Conservation (phyloP, 164 flowering plant species). For the Warburgia ugandensis region DNA sequence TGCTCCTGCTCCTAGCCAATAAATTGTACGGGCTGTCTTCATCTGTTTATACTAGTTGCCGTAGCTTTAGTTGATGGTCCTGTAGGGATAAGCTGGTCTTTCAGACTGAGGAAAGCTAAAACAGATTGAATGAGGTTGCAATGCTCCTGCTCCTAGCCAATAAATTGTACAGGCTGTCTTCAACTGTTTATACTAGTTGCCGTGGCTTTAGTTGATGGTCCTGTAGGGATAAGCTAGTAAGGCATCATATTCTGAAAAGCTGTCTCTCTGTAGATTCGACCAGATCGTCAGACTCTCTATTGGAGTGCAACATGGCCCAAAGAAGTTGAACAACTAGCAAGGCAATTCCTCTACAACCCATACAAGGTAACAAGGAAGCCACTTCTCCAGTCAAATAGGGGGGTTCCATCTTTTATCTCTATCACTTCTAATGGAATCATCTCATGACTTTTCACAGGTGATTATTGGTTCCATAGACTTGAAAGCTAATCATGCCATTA, state of each 20-base stretch:
- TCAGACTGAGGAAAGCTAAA: too few relatives aligned
- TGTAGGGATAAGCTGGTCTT: too few relatives aligned
- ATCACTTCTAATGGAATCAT: background rate
- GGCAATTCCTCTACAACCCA: constrained; percentile 69
- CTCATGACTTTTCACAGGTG: constrained; percentile 42
- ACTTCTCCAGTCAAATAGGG: background rate
- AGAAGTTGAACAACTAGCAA: constrained; percentile 89
- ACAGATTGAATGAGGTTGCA: too few relatives aligned
- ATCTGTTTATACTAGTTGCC: background rate
- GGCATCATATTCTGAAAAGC: background rate
- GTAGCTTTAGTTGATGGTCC: background rate
- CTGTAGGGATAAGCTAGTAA: too few relatives aligned
- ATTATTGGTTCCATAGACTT: constrained; percentile 84
- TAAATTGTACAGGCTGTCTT: background rate
- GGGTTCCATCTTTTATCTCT: background rate
- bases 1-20: too few relatives aligned
- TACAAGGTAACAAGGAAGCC: constrained; percentile 50
- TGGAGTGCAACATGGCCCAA: constrained; percentile 99
- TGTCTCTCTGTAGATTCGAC: constrained; percentile 64
- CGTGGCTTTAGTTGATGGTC: background rate
- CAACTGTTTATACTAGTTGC: background rate
- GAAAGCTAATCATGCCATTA: constrained; percentile 95
- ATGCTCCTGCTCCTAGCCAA: too few relatives aligned
- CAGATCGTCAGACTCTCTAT: constrained; percentile 92
- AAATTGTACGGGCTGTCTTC: background rate